These are phyloP conservation scores for Candida fluviatilis DNA, from an alignment of 805 yeast genomes.

Conservation along the genomic window DNA sequence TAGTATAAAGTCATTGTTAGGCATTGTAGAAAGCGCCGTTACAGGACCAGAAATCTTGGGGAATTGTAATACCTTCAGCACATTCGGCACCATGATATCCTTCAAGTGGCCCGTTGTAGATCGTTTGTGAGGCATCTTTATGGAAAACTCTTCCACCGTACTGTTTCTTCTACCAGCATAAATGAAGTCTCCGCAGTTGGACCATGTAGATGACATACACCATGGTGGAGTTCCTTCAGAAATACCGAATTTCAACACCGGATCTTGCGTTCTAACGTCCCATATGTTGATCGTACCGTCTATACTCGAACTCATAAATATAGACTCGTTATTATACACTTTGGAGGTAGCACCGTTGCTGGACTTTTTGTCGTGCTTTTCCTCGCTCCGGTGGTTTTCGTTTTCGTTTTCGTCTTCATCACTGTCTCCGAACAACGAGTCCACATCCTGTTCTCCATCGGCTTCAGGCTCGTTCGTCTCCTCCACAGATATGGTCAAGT, in stretches of 20 bases:
- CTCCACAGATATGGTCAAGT: conserved; percentile 22
- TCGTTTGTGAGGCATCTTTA: conserved; percentile 51
- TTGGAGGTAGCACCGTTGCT: conserved; percentile 16
- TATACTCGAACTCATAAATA: conserved; percentile 75
- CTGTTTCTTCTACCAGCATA: conserved; percentile 90
- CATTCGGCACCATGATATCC: conserved; percentile 35
- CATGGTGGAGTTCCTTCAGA: conserved; percentile 83
- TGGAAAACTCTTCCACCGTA: conserved; percentile 69
- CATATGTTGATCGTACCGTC: conserved; percentile 80
- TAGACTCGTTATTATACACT: conserved; percentile 33
- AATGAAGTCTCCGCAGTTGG: conserved; percentile 70
- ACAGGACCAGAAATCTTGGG: conserved; percentile 92
- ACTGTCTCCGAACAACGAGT: conserved; percentile 18
- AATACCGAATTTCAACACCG: conserved; percentile 48
- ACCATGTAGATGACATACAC: conserved; percentile 90
- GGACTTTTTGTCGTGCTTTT: conserved; percentile 12
- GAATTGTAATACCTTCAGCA: conserved; percentile 59
- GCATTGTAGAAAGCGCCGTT: conserved; percentile 72
- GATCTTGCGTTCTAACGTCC: conserved; percentile 59
- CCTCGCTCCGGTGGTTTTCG: conserved; percentile 12
- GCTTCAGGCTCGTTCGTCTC: not conserved
- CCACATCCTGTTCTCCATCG: conserved; percentile 12
- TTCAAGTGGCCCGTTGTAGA: conserved; percentile 18
- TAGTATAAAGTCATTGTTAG: conserved; percentile 71
- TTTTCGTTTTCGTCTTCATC: conserved; percentile 34